A percentile compares a stretch with the other conserved stretches of the same genome.
phyloP scores from a whole-genome alignment of 106 monocot species.

The Chionographis japonica region DNA sequence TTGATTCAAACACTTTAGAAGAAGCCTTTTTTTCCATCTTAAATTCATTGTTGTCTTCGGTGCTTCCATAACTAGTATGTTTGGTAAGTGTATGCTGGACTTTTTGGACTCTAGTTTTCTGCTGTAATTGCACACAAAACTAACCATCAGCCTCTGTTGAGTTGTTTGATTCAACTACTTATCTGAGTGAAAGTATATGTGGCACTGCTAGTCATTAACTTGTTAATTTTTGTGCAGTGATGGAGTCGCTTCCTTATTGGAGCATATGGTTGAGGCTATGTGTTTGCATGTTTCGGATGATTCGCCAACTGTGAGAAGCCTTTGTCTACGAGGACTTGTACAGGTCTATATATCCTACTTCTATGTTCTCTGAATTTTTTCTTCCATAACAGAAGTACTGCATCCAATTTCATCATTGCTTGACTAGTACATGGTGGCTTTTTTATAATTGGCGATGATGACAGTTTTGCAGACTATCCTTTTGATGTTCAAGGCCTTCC shows the following conservation, averaged over 20 bases:
- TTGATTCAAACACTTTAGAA: too few species aligned
- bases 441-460: too few species aligned
- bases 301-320: constrained; percentile 80
- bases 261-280: constrained; percentile 82
- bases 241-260: constrained; percentile 53
- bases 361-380: neutral
- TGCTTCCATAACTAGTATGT: too few species aligned
- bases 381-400: neutral
- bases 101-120: neutral
- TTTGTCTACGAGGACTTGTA: constrained; percentile 83
- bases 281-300: constrained; percentile 97
- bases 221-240: constrained; percentile 46
- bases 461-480: too few species aligned
- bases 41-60: too few species aligned
- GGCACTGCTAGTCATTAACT: neutral
- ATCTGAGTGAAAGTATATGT: too few species aligned
- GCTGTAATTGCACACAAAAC: neutral
- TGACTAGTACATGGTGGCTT: too few species aligned
- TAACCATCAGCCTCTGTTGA: neutral
- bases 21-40: too few species aligned
- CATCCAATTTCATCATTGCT: too few species aligned
- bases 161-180: neutral
- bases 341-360: constrained; percentile 45
- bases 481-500: too few species aligned
- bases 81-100: too few species aligned